Evolutionary conservation across 1,139 yeast species (phyloP).

Genomic region (Saccharomyces hybrid): DNA sequence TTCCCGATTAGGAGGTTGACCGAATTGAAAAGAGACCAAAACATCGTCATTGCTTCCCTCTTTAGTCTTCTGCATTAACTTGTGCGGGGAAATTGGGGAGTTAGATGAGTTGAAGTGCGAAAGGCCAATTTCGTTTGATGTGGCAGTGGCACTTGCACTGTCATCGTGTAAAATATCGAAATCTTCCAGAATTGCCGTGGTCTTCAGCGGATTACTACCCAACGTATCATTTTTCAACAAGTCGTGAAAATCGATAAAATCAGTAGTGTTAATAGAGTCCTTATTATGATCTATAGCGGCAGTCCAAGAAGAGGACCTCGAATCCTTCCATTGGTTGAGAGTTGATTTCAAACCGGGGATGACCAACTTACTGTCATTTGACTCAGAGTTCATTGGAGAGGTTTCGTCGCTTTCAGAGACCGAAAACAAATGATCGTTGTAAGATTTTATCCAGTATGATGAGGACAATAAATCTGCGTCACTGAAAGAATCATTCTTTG

Average conservation of each 20-base stretch:
- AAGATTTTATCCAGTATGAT: not conserved
- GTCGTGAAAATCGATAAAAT: not conserved
- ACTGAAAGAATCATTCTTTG: not conserved
- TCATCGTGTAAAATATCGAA: not conserved
- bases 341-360: not conserved
- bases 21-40: not conserved
- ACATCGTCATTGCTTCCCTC: not conserved
- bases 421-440: not conserved
- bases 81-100: not conserved
- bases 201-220: not conserved
- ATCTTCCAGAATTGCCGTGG: not conserved
- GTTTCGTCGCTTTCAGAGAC: not conserved
- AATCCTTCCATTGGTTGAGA: not conserved
- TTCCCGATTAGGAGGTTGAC: not conserved
- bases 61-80: not conserved
- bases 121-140: not conserved
- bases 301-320: slow-evolving; percentile 1
- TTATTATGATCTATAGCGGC: not conserved
- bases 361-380: not conserved
- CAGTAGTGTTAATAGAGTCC: not conserved
- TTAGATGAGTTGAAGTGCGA: not conserved
- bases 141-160: not conserved
- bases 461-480: not conserved
- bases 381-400: not conserved
- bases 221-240: not conserved